Conservation (phyloP, 164 flowering plant genomes). For the Euptelea pleiosperma region DNA sequence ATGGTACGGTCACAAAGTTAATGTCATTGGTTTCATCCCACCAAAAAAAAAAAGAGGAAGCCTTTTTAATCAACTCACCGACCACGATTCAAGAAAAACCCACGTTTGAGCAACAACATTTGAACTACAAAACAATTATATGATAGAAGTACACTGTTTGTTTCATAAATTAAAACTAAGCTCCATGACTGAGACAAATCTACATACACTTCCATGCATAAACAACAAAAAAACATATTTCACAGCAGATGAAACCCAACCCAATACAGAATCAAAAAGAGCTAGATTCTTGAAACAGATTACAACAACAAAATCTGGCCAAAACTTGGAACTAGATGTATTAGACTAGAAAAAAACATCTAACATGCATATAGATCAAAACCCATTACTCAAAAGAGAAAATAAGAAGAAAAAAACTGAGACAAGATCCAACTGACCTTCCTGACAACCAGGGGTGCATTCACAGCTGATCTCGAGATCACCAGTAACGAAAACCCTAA, state of each 20-base stretch:
- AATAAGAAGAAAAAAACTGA: conserved; percentile 1
- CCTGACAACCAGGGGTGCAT: conserved; percentile 76
- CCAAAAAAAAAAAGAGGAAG: background rate
- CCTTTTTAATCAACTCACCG: background rate
- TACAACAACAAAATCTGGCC: background rate
- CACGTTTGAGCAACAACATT: background rate
- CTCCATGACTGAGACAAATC: conserved; percentile 36
- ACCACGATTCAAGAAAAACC: background rate
- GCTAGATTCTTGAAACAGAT: conserved; percentile 9
- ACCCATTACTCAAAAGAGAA: conserved; percentile 11
- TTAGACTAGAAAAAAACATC: conserved; percentile 2
- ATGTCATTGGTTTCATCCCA: background rate
- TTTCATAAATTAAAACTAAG: conserved; percentile 2
- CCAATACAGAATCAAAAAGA: conserved; percentile 3
- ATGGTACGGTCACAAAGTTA: no score
- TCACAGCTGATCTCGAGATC: conserved; percentile 72
- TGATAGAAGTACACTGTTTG: conserved; percentile 1
- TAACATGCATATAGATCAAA: conserved; percentile 9
- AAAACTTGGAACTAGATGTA: no score
- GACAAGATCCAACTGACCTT: conserved; percentile 28
- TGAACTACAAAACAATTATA: background rate
- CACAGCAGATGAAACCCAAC: background rate
- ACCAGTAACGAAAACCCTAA: conserved; percentile 71
- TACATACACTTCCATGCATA: conserved; percentile 37
- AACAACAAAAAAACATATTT: conserved; percentile 14